phyloP scores from a whole-genome alignment of 164 flowering plant genomes.

The Stephania cephalantha region DNA sequence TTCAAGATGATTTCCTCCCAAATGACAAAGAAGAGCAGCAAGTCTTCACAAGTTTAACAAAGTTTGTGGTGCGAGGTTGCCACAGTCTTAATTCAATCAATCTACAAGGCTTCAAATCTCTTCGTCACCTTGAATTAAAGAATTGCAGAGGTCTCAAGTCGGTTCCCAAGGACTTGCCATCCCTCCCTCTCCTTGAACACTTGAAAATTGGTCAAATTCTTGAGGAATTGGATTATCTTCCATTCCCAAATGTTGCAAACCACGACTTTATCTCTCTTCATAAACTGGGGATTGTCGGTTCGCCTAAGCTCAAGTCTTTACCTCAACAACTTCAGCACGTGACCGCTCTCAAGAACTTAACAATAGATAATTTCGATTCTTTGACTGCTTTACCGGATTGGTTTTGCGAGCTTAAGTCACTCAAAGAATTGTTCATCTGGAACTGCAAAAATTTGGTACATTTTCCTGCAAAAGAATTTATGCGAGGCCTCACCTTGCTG shows the following conservation, averaged over 20 bases:
- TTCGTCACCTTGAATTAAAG: not conserved
- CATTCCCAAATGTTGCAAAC: not conserved
- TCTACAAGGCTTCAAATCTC: not conserved
- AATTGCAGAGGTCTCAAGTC: not conserved
- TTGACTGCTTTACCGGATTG: constrained; percentile 21
- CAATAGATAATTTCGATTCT: not conserved
- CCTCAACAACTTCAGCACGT: constrained; percentile 12
- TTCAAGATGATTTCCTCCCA: not conserved
- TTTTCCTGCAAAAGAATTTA: constrained; percentile 8
- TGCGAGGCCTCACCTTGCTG: not conserved
- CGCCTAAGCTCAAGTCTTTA: not conserved
- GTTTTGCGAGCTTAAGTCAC: constrained; percentile 12
- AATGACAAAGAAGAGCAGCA: not conserved
- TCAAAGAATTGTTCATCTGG: constrained; percentile 6
- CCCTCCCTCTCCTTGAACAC: not conserved
- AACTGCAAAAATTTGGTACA: constrained; percentile 15
- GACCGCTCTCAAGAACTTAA: not conserved
- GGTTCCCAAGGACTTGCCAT: constrained; percentile 1
- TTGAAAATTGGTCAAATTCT: not conserved
- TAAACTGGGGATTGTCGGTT: constrained; percentile 2
- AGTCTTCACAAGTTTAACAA: not conserved
- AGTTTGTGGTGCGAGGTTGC: not conserved
- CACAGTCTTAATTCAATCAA: not conserved
- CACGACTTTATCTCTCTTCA: not conserved
- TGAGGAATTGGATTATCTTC: constrained; percentile 1